A percentile compares a stretch with the other conserved stretches of the same genome.
Evolutionary conservation across 345 rosid genomes (phyloP).

Genomic region (Eucalyptus shirleyi): DNA sequence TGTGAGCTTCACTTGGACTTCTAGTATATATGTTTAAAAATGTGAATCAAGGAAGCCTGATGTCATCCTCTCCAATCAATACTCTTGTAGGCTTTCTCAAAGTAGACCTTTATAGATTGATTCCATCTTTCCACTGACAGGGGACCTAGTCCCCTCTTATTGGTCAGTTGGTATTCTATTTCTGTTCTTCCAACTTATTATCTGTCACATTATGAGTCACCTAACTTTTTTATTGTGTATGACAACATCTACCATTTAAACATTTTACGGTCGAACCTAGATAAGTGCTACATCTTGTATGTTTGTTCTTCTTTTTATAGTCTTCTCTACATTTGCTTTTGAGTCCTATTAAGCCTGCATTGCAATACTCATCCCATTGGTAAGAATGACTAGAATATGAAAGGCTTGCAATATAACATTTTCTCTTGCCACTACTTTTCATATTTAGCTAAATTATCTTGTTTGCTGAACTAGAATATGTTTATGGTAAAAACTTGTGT

Average conservation of each 20-base stretch:
- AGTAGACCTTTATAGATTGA: not conserved
- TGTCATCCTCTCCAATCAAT: not conserved
- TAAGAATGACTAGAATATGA: not conserved
- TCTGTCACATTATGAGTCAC: not conserved
- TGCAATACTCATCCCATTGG: not conserved
- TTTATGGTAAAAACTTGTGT: not conserved
- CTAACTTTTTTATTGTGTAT: not conserved
- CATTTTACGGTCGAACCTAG: not conserved
- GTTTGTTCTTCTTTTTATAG: not conserved
- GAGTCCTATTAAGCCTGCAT: not conserved
- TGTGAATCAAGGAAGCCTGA: not conserved
- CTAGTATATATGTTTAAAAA: not conserved
- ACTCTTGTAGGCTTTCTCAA: not conserved
- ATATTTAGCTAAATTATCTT: not conserved
- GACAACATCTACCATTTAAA: not conserved
- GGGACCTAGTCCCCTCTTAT: not conserved
- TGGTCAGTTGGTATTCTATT: not conserved
- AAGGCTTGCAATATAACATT: not conserved
- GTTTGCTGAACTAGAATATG: not conserved
- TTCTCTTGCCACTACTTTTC: not conserved
- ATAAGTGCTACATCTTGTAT: not conserved
- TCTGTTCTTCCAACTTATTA: not conserved
- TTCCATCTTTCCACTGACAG: not conserved
- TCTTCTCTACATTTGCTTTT: not conserved
- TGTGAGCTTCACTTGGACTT: not conserved